Percentiles rank a stretch among this genome's conserved stretches.
These are phyloP conservation scores for Lactarius hengduanensis DNA, from an alignment of 768 basidiomycete species.

Conservation along the genomic window DNA sequence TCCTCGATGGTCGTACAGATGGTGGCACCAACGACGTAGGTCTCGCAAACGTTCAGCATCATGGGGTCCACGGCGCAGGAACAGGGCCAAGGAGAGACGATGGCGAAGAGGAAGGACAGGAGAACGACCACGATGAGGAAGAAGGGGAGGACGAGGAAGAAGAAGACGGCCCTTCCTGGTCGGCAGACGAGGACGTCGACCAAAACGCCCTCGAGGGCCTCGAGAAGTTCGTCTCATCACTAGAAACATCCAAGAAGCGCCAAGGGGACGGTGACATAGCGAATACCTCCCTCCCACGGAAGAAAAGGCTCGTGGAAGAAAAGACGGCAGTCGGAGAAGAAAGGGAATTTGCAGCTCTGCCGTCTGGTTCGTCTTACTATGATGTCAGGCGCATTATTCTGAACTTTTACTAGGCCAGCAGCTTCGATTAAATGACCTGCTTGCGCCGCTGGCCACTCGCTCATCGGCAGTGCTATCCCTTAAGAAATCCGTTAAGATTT, in stretches of 20 bases:
- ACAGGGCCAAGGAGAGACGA: conserved; percentile 25
- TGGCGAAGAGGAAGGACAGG: conserved; percentile 19
- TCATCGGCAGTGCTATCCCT: conserved; percentile 61
- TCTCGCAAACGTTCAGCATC: neutral
- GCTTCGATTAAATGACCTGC: conserved; percentile 69
- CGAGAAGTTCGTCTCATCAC: conserved; percentile 64
- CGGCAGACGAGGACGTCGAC: conserved; percentile 50
- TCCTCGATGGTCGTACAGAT: conserved; percentile 31
- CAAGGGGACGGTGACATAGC: conserved; percentile 39
- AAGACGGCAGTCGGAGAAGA: conserved; percentile 25
- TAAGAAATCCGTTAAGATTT: conserved; percentile 65
- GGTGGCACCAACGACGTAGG: conserved; percentile 30
- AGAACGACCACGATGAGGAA: conserved; percentile 40
- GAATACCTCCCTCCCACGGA: conserved; percentile 17
- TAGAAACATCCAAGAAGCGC: conserved; percentile 69
- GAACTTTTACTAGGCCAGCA: conserved; percentile 44
- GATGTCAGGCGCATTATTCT: conserved; percentile 8
- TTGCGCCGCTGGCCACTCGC: conserved; percentile 65
- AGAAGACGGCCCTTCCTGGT: conserved; percentile 43
- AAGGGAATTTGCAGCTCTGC: conserved; percentile 24
- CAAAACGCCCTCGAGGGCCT: conserved; percentile 66
- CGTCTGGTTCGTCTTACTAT: conserved; percentile 16
- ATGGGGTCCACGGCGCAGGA: neutral
- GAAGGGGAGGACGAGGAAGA: conserved; percentile 42
- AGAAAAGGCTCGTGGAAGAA: conserved; percentile 24